These are phyloP conservation scores for Entomortierella chlamydospora DNA, from an alignment of 192 early-diverging fungal genomes.

Conservation along the genomic window DNA sequence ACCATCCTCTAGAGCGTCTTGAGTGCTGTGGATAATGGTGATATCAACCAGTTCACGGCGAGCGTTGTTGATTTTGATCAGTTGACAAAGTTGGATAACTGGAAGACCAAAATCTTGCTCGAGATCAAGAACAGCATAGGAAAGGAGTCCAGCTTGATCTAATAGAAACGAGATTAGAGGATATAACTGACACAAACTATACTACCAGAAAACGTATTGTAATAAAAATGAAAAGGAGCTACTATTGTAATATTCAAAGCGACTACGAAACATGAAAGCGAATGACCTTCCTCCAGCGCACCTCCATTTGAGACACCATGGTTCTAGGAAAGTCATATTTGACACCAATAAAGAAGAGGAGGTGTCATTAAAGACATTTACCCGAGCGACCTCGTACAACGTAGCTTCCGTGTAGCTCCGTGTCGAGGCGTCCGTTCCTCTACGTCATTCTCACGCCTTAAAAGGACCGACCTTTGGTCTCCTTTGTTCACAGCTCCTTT, in stretches of 20 bases:
- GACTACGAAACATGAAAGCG: too few relatives aligned
- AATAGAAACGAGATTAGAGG: background rate
- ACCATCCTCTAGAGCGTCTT: conserved; percentile 68
- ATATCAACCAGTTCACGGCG: conserved; percentile 87
- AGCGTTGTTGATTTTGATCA: conserved; percentile 87
- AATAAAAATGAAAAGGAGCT: background rate
- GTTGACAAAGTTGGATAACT: conserved; percentile 92
- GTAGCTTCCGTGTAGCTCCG: too few relatives aligned
- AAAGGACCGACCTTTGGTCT: too few relatives aligned
- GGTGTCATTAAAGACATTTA: too few relatives aligned
- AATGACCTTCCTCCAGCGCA: too few relatives aligned
- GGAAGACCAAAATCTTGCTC: conserved; percentile 95
- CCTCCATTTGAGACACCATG: background rate
- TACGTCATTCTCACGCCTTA: too few relatives aligned
- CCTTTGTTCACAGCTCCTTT: background rate
- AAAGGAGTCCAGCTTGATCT: conserved; percentile 71
- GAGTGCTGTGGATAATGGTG: conserved; percentile 79
- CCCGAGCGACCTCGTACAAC: too few relatives aligned
- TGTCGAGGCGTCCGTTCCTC: too few relatives aligned
- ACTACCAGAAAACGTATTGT: background rate
- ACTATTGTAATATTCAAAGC: too few relatives aligned
- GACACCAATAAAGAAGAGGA: too few relatives aligned
- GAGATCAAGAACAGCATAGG: conserved; percentile 89
- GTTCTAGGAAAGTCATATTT: too few relatives aligned
- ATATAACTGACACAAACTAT: background rate